Base-by-base conservation (phyloP, 345 rosid genomes). In the Camelina sativa region DNA sequence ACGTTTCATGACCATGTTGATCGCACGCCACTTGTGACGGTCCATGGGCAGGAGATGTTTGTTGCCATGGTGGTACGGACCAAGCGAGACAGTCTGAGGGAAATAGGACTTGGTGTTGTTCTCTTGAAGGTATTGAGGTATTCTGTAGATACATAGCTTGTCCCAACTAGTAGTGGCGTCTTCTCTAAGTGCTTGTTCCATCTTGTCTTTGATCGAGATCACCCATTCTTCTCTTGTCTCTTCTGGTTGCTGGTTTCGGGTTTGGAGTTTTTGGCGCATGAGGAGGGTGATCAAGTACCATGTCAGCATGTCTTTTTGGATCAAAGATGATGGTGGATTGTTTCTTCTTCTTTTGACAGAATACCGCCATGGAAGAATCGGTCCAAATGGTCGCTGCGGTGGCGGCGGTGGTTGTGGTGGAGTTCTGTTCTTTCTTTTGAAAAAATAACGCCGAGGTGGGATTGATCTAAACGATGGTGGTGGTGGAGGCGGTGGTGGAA, bases 41-140 rank as follows among this genome's bases (percentile, higher is more conserved):
- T 91, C 96, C 93, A 89, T 86, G 51, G 78, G 83, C 8, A 84
- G 81, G 7, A 89, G 85, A 11, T 89, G 89, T 57, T 63, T 71
- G 72, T 83, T 86, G 3, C 86, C 88, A 32, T 86, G 91, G 76
- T 93, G 93, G 65, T 87, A 91, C 8, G 98, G 97, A 59, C 96
- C 95, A 52, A 91, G 38, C 10, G 97, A 91, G 47, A 85, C 88
- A 3, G 84, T 84, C 69, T 91, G 98, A 32, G 98, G 98, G 15
- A 79, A 76, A 69, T 85, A 85, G 30, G 89, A 90, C 58, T 81
- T 91, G 37, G 82, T 86, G 61, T 91, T 86, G 11, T 84, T 88
- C 17, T 88, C 81, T 59, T 72, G 81, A 16, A 78, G 73, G 62
- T 77, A 77, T 23, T 59, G 55, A 23, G 76, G 75, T 10, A 76